Evolutionary conservation across 768 basidiomycete genomes (phyloP).

Genomic region (Roridomyces roridus): DNA sequence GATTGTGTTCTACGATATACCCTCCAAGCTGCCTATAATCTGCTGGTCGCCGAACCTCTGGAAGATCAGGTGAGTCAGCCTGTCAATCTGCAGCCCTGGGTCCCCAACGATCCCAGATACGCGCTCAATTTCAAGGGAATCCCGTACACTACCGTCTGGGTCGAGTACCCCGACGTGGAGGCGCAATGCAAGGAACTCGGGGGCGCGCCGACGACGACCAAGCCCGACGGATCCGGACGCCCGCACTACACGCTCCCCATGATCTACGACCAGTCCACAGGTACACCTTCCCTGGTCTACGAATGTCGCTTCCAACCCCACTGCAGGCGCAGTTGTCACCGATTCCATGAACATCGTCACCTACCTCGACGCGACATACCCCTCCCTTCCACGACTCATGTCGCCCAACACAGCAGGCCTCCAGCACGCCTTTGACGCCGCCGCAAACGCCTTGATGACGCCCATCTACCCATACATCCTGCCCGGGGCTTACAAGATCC

Average conservation of each 20-base stretch:
- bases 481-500: constrained; percentile 17
- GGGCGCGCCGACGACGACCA: constrained; percentile 28
- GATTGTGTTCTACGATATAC: not conserved
- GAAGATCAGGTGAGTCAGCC: not conserved
- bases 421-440: constrained; percentile 14
- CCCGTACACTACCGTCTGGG: constrained; percentile 46
- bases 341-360: constrained; percentile 46
- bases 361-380: constrained; percentile 51
- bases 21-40: not conserved
- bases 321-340: constrained; percentile 29
- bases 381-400: constrained; percentile 38
- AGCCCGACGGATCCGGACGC: constrained; percentile 28
- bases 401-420: constrained; percentile 32
- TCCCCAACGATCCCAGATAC: too few relatives aligned
- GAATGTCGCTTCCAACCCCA: too few relatives aligned
- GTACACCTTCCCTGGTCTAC: not conserved
- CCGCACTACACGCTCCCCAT: constrained; percentile 43
- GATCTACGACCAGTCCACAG: constrained; percentile 47
- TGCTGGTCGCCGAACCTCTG: not conserved
- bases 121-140: constrained; percentile 23
- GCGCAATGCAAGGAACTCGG: constrained; percentile 32
- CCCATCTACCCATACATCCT: constrained; percentile 17
- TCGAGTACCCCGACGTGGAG: constrained; percentile 49
- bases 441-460: not conserved
- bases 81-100: too few relatives aligned